Evolutionary conservation across 2,329 filamentous ascomycete genomes (phyloP).

Genomic region (Helotiales sp.): DNA sequence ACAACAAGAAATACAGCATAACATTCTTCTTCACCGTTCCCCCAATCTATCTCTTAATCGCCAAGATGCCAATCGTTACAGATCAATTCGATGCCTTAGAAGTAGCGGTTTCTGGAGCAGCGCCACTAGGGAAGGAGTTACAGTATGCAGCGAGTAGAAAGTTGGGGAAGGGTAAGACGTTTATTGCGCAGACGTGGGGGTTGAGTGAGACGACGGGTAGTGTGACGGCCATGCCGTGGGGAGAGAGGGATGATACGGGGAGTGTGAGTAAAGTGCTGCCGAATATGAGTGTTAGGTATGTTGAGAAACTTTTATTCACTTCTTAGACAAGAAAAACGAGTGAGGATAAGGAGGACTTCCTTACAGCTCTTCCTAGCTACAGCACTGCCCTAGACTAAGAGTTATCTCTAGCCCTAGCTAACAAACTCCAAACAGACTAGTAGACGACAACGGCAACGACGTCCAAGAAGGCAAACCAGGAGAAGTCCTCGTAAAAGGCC

Average conservation of each 20-base stretch:
- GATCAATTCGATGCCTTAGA: slow-evolving; percentile 54
- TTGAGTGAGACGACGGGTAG: slow-evolving; percentile 37
- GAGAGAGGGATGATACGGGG: slow-evolving; percentile 18
- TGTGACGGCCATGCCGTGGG: slow-evolving; percentile 34
- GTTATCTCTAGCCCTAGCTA: neutral
- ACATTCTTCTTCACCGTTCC: slow-evolving; percentile 60
- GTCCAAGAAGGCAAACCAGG: slow-evolving; percentile 29
- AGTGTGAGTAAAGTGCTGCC: slow-evolving; percentile 19
- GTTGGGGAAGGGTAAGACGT: slow-evolving; percentile 57
- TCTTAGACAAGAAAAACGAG: too few species aligned
- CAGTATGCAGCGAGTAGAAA: slow-evolving; percentile 52
- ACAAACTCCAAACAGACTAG: slow-evolving; percentile 12
- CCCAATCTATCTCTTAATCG: slow-evolving; percentile 59
- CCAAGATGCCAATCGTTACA: slow-evolving; percentile 54
- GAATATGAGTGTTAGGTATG: slow-evolving; percentile 11
- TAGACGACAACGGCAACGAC: slow-evolving; percentile 22
- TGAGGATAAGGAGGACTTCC: too few species aligned
- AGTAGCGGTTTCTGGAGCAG: slow-evolving; percentile 52
- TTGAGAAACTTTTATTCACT: neutral
- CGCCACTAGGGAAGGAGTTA: slow-evolving; percentile 55
- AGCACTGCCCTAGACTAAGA: too few species aligned
- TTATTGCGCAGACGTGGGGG: slow-evolving; percentile 34
- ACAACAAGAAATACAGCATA: slow-evolving; percentile 50
- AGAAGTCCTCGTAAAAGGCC: slow-evolving; percentile 25
- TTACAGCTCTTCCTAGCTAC: too few species aligned